Evolutionary conservation across 1,139 yeast species (phyloP).

Genomic region (Suhomyces kunorum): DNA sequence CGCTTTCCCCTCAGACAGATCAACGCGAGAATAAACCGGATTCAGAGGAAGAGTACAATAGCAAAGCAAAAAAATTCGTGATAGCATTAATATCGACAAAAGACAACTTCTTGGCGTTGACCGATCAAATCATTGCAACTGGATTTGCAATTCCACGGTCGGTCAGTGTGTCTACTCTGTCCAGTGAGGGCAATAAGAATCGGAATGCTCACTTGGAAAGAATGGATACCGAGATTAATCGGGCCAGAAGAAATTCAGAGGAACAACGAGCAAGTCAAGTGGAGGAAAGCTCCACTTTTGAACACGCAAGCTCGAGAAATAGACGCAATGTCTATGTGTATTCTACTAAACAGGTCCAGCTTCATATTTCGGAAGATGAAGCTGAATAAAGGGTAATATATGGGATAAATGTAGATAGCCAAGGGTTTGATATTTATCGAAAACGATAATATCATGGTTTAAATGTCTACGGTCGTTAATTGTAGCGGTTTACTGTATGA

Average conservation of each 20-base stretch:
- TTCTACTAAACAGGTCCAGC: slow-evolving; percentile 54
- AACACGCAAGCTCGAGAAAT: slow-evolving; percentile 17
- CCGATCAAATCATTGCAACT: slow-evolving; percentile 60
- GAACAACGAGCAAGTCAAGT: background rate
- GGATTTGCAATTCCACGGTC: slow-evolving; percentile 62
- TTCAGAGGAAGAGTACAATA: background rate
- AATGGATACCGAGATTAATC: slow-evolving; percentile 8
- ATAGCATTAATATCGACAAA: slow-evolving; percentile 31
- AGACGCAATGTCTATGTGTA: slow-evolving; percentile 55
- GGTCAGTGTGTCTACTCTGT: slow-evolving; percentile 40
- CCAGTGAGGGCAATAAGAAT: slow-evolving; percentile 14
- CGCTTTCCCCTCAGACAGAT: background rate
- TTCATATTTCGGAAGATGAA: slow-evolving; percentile 23
- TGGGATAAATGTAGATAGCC: background rate
- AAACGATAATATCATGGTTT: background rate
- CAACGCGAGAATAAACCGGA: background rate
- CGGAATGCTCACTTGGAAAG: slow-evolving; percentile 19
- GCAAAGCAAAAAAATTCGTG: slow-evolving; percentile 6
- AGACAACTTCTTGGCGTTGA: slow-evolving; percentile 42
- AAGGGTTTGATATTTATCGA: background rate
- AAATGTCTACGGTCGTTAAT: background rate
- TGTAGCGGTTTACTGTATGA: too few relatives aligned
- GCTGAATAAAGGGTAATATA: background rate
- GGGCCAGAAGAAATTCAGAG: background rate
- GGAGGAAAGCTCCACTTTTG: background rate